phyloP scores from a whole-genome alignment of 1,284 basidiomycete genomes.

The Puccinia triticina region DNA sequence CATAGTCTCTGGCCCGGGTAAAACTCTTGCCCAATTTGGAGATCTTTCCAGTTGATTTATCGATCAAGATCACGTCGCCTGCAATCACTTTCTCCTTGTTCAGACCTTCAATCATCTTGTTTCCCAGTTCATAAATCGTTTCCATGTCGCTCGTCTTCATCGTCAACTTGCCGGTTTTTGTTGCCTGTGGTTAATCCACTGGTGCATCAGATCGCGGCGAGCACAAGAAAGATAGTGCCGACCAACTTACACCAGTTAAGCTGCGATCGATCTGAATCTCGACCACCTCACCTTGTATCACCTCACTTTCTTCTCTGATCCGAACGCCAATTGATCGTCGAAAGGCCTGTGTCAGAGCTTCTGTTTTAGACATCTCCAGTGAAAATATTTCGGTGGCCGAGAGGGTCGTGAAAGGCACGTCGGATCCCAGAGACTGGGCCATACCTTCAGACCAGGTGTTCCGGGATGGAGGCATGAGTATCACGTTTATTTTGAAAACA shows the following conservation, averaged over 20 bases:
- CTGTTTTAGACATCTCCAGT: slow-evolving; percentile 93
- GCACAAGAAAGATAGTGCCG: not conserved
- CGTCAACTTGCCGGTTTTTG: slow-evolving; percentile 95
- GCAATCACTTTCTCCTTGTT: slow-evolving; percentile 96
- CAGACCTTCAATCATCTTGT: slow-evolving; percentile 97
- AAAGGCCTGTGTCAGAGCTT: slow-evolving; percentile 95
- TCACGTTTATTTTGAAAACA: not conserved
- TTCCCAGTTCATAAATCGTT: slow-evolving; percentile 96
- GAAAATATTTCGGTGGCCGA: slow-evolving; percentile 97
- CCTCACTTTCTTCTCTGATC: slow-evolving; percentile 95
- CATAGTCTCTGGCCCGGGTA: slow-evolving; percentile 93
- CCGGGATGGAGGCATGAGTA: not conserved
- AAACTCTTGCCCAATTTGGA: slow-evolving; percentile 94
- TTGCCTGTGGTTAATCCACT: slow-evolving; percentile 68
- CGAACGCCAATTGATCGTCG: slow-evolving; percentile 91
- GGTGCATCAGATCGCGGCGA: not conserved
- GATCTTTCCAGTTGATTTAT: slow-evolving; percentile 95
- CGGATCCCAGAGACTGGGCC: slow-evolving; percentile 88
- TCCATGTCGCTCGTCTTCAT: slow-evolving; percentile 99
- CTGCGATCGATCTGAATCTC: slow-evolving; percentile 98
- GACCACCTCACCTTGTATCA: slow-evolving; percentile 97
- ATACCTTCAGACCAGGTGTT: slow-evolving; percentile 69
- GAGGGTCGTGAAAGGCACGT: slow-evolving; percentile 97
- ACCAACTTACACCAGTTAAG: slow-evolving; percentile 70
- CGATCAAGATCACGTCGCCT: slow-evolving; percentile 93